A percentile compares a stretch with the other conserved stretches of the same genome.
Evolutionary conservation across 2,329 filamentous ascomycete genomes (phyloP).

Genomic region (Capronia americana): DNA sequence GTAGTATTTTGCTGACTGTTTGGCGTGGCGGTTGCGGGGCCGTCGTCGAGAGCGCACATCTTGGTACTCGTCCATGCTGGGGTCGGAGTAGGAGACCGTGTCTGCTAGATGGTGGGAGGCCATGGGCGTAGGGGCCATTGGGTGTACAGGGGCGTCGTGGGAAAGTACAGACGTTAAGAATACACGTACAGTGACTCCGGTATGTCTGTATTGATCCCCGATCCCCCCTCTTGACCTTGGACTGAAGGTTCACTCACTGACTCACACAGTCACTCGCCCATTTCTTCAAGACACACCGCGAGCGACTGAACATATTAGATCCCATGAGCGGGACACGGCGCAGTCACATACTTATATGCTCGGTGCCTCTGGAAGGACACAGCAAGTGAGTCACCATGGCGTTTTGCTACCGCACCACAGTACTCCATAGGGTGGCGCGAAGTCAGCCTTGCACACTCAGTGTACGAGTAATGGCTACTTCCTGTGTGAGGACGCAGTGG

Average conservation of each 20-base stretch:
- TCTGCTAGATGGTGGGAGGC: not conserved
- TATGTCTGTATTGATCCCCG: not conserved
- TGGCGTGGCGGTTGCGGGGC: constrained; percentile 24
- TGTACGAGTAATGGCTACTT: not conserved
- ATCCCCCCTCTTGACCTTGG: not conserved
- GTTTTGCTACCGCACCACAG: not conserved
- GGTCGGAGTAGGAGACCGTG: not conserved
- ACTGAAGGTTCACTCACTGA: not conserved
- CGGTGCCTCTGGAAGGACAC: not conserved
- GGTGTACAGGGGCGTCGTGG: not conserved
- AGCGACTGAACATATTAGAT: not conserved
- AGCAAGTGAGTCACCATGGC: not conserved
- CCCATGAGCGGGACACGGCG: not conserved
- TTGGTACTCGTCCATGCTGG: not conserved
- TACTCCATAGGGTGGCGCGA: not conserved
- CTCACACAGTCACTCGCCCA: not conserved
- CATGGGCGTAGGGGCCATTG: not conserved
- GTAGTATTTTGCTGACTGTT: constrained; percentile 35
- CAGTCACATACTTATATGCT: not conserved
- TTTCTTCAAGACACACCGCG: not conserved
- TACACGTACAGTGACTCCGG: too few species aligned
- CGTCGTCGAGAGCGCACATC: constrained; percentile 30
- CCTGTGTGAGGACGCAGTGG: not conserved
- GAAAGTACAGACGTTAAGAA: not conserved
- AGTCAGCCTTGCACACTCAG: not conserved